A percentile compares a stretch with the other conserved stretches of the same genome.
Conservation (phyloP, 2,329 filamentous ascomycete species). For the Fusarium sp. region DNA sequence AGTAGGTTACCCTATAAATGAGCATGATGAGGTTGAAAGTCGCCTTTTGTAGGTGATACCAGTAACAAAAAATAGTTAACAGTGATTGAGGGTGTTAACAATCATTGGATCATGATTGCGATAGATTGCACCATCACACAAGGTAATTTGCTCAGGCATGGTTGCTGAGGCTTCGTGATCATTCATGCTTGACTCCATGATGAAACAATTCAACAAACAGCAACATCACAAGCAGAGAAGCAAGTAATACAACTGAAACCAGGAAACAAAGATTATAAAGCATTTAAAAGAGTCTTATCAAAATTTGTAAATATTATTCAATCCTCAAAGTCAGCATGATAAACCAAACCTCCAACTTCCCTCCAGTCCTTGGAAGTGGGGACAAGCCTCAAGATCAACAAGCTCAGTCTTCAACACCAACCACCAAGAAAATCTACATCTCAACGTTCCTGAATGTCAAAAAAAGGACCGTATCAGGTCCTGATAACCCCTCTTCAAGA, state of each 20-base stretch:
- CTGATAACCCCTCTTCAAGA: not conserved
- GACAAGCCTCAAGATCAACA: not conserved
- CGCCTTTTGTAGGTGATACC: no score
- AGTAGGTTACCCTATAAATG: constrained; percentile 1
- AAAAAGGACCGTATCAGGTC: constrained; percentile 5
- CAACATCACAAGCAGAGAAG: accelerated
- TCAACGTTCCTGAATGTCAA: constrained; percentile 10
- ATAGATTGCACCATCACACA: not conserved
- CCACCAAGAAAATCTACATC: not conserved
- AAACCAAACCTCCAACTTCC: not conserved
- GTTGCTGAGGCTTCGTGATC: not conserved
- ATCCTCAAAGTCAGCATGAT: constrained; percentile 11
- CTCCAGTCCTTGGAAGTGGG: constrained; percentile 8
- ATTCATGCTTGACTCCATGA: not conserved
- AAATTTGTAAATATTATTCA: not conserved
- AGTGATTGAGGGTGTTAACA: not conserved
- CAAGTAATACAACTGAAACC: accelerated
- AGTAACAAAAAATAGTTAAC: not conserved
- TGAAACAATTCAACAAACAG: accelerated
- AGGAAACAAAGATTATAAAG: not conserved
- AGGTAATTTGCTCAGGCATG: accelerated
- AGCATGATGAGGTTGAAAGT: not conserved
- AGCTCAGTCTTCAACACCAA: constrained; percentile 16
- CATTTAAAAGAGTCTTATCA: not conserved
- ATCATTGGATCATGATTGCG: no score